These are phyloP conservation scores for Coniosporium tulheliwenetii DNA, from an alignment of 2,329 filamentous ascomycete genomes.

Conservation along the genomic window DNA sequence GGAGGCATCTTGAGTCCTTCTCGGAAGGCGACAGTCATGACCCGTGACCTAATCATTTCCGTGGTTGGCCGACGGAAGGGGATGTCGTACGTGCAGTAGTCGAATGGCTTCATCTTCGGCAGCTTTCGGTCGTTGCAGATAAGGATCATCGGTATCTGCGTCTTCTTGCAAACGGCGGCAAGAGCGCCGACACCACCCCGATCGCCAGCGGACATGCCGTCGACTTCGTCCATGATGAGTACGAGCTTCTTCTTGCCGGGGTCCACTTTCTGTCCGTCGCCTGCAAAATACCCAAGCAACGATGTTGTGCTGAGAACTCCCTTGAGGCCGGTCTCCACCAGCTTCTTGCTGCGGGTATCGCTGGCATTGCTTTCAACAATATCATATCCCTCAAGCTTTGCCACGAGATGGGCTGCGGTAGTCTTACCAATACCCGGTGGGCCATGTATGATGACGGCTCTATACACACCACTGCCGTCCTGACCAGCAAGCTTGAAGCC, in stretches of 20 bases:
- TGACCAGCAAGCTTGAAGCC: constrained; percentile 70
- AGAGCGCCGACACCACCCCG: constrained; percentile 89
- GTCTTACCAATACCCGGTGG: constrained; percentile 97
- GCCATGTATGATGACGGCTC: constrained; percentile 89
- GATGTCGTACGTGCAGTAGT: constrained; percentile 69
- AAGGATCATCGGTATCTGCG: constrained; percentile 83
- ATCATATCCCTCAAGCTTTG: constrained; percentile 85
- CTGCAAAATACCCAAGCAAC: constrained; percentile 76
- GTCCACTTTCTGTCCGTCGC: constrained; percentile 68
- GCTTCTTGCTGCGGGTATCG: constrained; percentile 87
- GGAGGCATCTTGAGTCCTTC: constrained; percentile 77
- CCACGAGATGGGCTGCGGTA: constrained; percentile 86
- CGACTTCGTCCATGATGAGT: constrained; percentile 96
- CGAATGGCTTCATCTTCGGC: constrained; percentile 98
- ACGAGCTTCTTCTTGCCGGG: constrained; percentile 80
- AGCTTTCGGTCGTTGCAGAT: constrained; percentile 92
- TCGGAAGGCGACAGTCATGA: constrained; percentile 88
- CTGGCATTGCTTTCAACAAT: constrained; percentile 91
- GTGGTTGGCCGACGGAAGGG: constrained; percentile 79
- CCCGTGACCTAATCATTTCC: constrained; percentile 77
- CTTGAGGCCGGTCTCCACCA: constrained; percentile 76
- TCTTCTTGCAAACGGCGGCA: constrained; percentile 89
- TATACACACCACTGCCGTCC: constrained; percentile 68
- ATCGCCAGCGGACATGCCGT: constrained; percentile 96
- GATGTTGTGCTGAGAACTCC: constrained; percentile 92